Percentiles rank a stretch among this genome's conserved stretches.
These are phyloP conservation scores for Colletotrichum graminicola DNA, from an alignment of 2,329 filamentous ascomycete genomes.

Conservation along the genomic window DNA sequence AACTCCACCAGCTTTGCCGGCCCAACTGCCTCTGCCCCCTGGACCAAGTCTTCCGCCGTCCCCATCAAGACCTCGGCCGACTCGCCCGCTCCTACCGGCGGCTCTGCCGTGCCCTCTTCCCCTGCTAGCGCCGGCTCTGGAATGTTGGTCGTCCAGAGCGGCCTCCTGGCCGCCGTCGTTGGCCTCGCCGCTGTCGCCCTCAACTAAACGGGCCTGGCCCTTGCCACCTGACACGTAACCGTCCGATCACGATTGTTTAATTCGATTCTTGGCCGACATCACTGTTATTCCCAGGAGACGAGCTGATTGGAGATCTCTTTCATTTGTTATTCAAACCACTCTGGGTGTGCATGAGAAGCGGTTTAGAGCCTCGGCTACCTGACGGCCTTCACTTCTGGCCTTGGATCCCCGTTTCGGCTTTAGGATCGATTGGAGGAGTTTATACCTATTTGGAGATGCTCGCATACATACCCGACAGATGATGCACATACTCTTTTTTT, in stretches of 20 bases:
- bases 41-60: conserved; percentile 45
- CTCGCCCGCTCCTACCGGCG: conserved; percentile 37
- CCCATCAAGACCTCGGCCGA: conserved; percentile 41
- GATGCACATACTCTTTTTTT: conserved; percentile 39
- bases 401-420: conserved; percentile 27
- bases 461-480: conserved; percentile 36
- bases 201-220: conserved; percentile 35
- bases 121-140: conserved; percentile 50
- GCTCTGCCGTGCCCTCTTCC: conserved; percentile 45
- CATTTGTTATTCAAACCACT: conserved; percentile 23
- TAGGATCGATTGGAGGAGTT: conserved; percentile 28
- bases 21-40: conserved; percentile 44
- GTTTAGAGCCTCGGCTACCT: conserved; percentile 37
- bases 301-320: conserved; percentile 45
- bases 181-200: conserved; percentile 56
- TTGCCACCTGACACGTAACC: conserved; percentile 1
- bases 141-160: conserved; percentile 55
- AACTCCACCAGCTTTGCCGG: conserved; percentile 51
- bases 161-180: conserved; percentile 55
- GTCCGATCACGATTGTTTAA: conserved; percentile 36
- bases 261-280: conserved; percentile 40
- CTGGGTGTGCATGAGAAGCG: conserved; percentile 18
- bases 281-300: conserved; percentile 46
- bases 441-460: conserved; percentile 35
- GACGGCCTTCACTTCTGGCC: conserved; percentile 42